Evolutionary conservation across 495 filamentous ascomycete species (phyloP).

Genomic region (Lineolata rhizophorae): DNA sequence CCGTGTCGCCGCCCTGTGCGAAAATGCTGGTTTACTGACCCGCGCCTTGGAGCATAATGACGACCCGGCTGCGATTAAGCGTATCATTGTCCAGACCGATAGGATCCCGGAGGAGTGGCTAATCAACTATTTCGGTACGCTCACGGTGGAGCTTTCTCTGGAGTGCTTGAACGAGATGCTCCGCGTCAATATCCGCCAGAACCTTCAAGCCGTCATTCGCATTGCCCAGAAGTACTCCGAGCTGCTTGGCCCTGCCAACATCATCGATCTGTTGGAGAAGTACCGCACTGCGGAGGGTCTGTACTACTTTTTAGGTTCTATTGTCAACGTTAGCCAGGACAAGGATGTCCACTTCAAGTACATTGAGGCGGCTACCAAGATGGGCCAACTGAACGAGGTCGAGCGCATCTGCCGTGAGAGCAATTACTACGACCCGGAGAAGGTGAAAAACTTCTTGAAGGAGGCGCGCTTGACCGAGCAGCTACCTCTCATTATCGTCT

Average conservation of each 20-base stretch:
- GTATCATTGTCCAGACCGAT: slow-evolving; percentile 58
- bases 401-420: slow-evolving; percentile 94
- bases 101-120: slow-evolving; percentile 79
- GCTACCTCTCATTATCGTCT: slow-evolving; percentile 92
- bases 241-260: slow-evolving; percentile 64
- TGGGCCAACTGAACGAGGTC: slow-evolving; percentile 81
- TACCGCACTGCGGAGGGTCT: slow-evolving; percentile 92
- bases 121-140: slow-evolving; percentile 71
- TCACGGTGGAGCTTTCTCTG: slow-evolving; percentile 84
- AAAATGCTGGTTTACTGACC: slow-evolving; percentile 38
- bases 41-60: slow-evolving; percentile 79
- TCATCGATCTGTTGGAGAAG: slow-evolving; percentile 91
- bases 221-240: slow-evolving; percentile 96
- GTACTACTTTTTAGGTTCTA: slow-evolving; percentile 93
- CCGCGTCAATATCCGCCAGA: slow-evolving; percentile 85
- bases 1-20: slow-evolving; percentile 72
- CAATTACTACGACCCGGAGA: slow-evolving; percentile 84
- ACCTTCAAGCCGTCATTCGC: slow-evolving; percentile 81
- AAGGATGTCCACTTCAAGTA: slow-evolving; percentile 97
- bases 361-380: slow-evolving; percentile 85
- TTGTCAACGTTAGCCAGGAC: slow-evolving; percentile 93
- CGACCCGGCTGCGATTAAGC: slow-evolving; percentile 74
- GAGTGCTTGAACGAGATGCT: slow-evolving; percentile 95
- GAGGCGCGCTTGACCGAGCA: slow-evolving; percentile 84
- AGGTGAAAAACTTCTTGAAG: slow-evolving; percentile 99